phyloP scores from a whole-genome alignment of 106 monocot species.

The Platanthera guangdongensis region DNA sequence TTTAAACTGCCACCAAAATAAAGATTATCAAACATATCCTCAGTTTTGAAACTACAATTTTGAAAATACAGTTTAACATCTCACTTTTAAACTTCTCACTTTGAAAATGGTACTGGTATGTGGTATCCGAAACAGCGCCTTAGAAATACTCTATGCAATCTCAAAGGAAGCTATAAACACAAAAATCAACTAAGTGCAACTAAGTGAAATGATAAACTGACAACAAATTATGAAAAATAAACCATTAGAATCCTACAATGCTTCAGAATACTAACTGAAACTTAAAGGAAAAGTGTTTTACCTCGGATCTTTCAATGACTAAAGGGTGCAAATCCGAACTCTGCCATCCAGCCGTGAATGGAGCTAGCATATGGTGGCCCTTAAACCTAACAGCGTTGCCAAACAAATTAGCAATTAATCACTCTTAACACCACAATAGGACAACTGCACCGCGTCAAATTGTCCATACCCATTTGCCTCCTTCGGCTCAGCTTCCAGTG shows the following conservation, averaged over 20 bases:
- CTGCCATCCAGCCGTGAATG: conserved; percentile 99
- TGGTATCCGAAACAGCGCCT: too few relatives aligned
- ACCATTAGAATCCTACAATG: background rate
- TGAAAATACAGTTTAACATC: too few relatives aligned
- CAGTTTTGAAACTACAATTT: too few relatives aligned
- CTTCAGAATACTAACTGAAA: background rate
- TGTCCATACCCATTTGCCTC: conserved; percentile 12
- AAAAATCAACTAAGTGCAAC: background rate
- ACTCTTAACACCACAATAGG: background rate
- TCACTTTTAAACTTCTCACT: too few relatives aligned
- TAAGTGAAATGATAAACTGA: background rate
- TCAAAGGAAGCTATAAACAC: too few relatives aligned
- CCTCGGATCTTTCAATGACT: conserved; percentile 85
- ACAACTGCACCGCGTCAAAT: background rate
- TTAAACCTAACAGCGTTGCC: conserved; percentile 45
- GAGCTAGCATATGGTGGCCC: conserved; percentile 94
- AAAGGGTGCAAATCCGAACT: conserved; percentile 71
- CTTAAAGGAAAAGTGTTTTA: conserved; percentile 7
- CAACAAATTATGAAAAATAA: background rate
- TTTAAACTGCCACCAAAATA: background rate
- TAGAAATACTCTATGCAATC: too few relatives aligned
- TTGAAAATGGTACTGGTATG: too few relatives aligned
- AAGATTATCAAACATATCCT: background rate
- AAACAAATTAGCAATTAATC: background rate
- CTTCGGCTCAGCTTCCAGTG: conserved; percentile 4